A percentile compares a stretch with the other conserved stretches of the same genome.
phyloP scores from a whole-genome alignment of 2,329 filamentous ascomycete species.

The Cladosporium austrohemisphaericum region DNA sequence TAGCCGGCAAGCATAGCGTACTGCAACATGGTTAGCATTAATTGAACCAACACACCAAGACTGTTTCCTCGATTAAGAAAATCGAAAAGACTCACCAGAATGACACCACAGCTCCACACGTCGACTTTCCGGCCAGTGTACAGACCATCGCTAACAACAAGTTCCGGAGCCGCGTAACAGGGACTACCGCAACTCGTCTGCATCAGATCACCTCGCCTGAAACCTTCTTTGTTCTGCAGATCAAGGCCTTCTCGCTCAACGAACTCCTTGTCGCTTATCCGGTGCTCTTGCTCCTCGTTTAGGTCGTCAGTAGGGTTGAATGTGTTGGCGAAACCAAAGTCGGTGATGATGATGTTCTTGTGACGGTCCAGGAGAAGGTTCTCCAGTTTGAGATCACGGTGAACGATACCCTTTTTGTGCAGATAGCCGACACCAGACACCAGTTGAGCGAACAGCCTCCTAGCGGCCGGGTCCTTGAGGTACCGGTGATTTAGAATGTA shows the following conservation, averaged over 20 bases:
- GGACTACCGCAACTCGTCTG: constrained; percentile 98
- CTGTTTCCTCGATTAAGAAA: background rate
- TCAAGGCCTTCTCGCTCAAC: constrained; percentile 85
- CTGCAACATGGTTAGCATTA: constrained; percentile 46
- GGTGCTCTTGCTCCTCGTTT: constrained; percentile 82
- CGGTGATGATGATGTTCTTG: constrained; percentile 98
- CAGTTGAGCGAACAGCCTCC: constrained; percentile 88
- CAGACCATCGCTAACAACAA: constrained; percentile 94
- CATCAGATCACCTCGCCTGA: constrained; percentile 90
- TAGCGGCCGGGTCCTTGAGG: constrained; percentile 86
- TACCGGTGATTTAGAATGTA: constrained; percentile 97
- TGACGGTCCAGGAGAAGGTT: constrained; percentile 93
- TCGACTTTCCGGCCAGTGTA: constrained; percentile 98
- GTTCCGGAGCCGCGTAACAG: constrained; percentile 93
- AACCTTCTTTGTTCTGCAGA: constrained; percentile 61
- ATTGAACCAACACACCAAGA: too few species aligned
- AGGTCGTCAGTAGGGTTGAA: constrained; percentile 88
- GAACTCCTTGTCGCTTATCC: constrained; percentile 80
- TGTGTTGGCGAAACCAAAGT: constrained; percentile 98
- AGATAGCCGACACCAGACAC: constrained; percentile 95
- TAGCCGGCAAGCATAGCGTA: constrained; percentile 99
- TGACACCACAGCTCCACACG: constrained; percentile 98
- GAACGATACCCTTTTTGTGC: constrained; percentile 97
- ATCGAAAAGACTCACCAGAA: constrained; percentile 65
- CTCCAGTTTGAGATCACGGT: constrained; percentile 93